Evolutionary conservation across 768 basidiomycete genomes (phyloP), one percentile per base, ranked within the genome.

Genomic region (Kwoniella heveanensis): DNA sequence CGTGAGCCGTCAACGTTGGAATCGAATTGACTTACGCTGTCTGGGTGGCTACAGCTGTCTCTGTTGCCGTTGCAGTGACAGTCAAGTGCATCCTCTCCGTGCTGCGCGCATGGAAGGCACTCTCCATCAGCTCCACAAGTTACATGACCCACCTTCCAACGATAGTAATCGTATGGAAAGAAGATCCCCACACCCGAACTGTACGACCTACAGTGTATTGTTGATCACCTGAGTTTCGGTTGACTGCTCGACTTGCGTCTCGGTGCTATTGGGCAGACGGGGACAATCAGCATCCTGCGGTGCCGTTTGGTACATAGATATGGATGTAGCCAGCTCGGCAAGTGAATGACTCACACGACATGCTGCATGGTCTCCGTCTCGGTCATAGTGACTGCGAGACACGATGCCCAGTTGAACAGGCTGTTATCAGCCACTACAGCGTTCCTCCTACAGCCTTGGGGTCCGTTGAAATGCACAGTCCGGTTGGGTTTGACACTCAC

Each of bases 361-460:
- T 44, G 8, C 15, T 44, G 39, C 39, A 53, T 55, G 7, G 64
- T 66, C 47, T 66, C 64, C 7, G 64, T 66, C 47, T 66, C 64
- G 4, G 64, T 66, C 26, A 24, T 29, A 2, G 59, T 53, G 15
- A 47, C 59, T 60, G 30, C 15, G 24, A 49, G 6, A 36, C 12
- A 6, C 19, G 22, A 29, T 36, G 15, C 17, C 10, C 3, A 3
- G 39, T 10, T 17, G 10, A 19, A 9, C 39, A 44, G 39, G 4
- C 15, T 3, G 15, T 10, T 8, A 3, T 30, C 52, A 36, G 29
- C 17, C 9, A 29, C 12, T 10, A 5, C 4, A 19, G 2, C 8
- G 17, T 13, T 19, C 12, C n/a, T 15, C 52, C 19, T 36, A 37
- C 61, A n/a, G n/a, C n/a, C n/a, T n/a, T n/a, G n/a, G n/a, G n/a